Conservation (phyloP, 495 filamentous ascomycete genomes). For the Podospora tetraspora region DNA sequence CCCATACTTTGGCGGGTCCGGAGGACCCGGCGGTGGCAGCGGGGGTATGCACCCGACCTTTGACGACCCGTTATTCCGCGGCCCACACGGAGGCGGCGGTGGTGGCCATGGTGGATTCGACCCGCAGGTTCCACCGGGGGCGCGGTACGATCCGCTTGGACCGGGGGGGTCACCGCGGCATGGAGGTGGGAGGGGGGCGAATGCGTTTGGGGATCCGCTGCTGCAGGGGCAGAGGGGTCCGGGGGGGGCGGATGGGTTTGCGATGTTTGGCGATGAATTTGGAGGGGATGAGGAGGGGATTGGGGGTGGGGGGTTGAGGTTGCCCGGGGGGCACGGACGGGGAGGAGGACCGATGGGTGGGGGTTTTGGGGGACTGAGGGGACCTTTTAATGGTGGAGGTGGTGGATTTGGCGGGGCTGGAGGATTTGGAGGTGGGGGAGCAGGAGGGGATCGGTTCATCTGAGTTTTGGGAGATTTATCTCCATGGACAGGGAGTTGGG, state of each 20-base stretch:
- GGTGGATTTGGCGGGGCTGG: slow-evolving; percentile 32
- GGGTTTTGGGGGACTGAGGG: slow-evolving; percentile 25
- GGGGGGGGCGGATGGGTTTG: no score
- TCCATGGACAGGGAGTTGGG: background rate
- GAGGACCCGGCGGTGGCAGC: slow-evolving; percentile 37
- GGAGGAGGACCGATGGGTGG: slow-evolving; percentile 23
- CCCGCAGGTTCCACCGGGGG: slow-evolving; percentile 53
- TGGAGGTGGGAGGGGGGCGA: slow-evolving; percentile 25
- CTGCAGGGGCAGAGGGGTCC: background rate
- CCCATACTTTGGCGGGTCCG: slow-evolving; percentile 50
- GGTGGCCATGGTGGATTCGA: slow-evolving; percentile 34
- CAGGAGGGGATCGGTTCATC: slow-evolving; percentile 28
- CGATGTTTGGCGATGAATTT: no score
- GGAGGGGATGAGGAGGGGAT: background rate
- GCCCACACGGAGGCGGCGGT: slow-evolving; percentile 31
- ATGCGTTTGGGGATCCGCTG: background rate
- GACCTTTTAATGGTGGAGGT: slow-evolving; percentile 25
- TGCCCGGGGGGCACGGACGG: slow-evolving; percentile 11
- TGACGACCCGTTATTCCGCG: slow-evolving; percentile 84
- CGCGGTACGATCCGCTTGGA: slow-evolving; percentile 73
- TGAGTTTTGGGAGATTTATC: slow-evolving; percentile 35
- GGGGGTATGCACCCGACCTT: slow-evolving; percentile 93
- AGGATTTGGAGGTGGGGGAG: slow-evolving; percentile 28
- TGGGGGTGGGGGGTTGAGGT: background rate
- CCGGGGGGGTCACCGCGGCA: slow-evolving; percentile 55